Evolutionary conservation across 371 early-diverging fungal genomes (phyloP), one percentile per base, ranked within the genome.

Genomic region (Mucor indicus): DNA sequence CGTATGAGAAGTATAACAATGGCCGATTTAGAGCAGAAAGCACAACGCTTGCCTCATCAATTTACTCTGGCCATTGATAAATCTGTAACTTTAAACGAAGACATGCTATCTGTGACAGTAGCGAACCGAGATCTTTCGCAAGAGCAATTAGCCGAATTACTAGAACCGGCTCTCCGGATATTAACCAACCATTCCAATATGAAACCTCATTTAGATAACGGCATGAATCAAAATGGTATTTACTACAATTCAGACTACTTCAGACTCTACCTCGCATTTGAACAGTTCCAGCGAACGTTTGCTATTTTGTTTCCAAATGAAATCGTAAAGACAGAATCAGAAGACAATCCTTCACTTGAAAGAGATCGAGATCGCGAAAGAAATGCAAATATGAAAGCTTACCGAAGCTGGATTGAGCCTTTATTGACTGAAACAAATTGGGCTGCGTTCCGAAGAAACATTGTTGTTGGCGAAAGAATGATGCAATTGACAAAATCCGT

Each of bases 201-300:
- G 67, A 75, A 75, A 19, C 75, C 75, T 4, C 75, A 75, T 55
- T 43, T 67, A 9, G 72, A 72, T 16, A 75, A 75, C 24, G 75
- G 75, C 29, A 71, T 72, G 75, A 75, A 75, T 35, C 75, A 75
- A 40, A 75, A 75, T 30, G 75, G 75, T 24, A 75, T 75, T 13
- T 67, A 75, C 30, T 75, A 75, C 66, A 75, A 75, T 24, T 59
- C 65, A n/a, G 75, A 75, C 44, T 75, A 75, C 29, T 75, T 62
- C 54, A 49, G 70, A 47, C 52, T 75, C 0, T 75, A 69, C 29
- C 48, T 75, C 13, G 75, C 75, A 0, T 72, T 75, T 55, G 69
- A 75, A 22, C 75, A 75, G 38, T 75, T 75, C 23, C 72, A 72
- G 48, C 57, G 46, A 19, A 46, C 53, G 2, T 70, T 70, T 67